These are phyloP conservation scores for Coniophora puteana DNA, from an alignment of 1,284 basidiomycete species.

Conservation along the genomic window DNA sequence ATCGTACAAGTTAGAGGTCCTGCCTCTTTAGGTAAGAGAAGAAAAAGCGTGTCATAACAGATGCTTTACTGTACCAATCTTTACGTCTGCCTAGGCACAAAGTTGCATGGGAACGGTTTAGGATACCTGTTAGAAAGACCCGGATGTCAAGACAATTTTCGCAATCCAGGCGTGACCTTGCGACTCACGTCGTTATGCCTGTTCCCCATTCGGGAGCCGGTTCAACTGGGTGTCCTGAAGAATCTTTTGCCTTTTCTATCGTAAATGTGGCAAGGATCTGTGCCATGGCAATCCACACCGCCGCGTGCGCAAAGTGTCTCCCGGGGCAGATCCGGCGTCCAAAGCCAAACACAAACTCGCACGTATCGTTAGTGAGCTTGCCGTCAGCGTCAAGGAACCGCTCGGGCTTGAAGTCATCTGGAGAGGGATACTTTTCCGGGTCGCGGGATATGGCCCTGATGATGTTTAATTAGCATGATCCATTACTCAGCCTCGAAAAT, in stretches of 20 bases:
- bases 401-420: constrained; percentile 21
- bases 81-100: no score
- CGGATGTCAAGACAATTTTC: no score
- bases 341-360: constrained; percentile 37
- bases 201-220: no score
- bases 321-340: constrained; percentile 34
- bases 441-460: constrained; percentile 32
- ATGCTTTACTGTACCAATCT: no score
- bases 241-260: constrained; percentile 32
- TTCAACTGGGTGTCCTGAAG: constrained; percentile 24
- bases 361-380: constrained; percentile 22
- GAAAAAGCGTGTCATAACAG: no score
- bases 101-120: constrained; percentile 19
- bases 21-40: no score
- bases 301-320: constrained; percentile 18
- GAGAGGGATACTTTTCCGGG: constrained; percentile 13
- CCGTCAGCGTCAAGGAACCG: constrained; percentile 15
- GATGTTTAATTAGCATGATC: constrained; percentile 4
- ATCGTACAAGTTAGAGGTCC: no score
- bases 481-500: no score
- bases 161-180: no score
- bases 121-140: constrained; percentile 18
- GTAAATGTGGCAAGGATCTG: constrained; percentile 36
- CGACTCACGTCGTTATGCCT: no score
- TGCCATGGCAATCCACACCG: constrained; percentile 19